phyloP scores from a whole-genome alignment of 106 monocot species.

The Acorus calamus region DNA sequence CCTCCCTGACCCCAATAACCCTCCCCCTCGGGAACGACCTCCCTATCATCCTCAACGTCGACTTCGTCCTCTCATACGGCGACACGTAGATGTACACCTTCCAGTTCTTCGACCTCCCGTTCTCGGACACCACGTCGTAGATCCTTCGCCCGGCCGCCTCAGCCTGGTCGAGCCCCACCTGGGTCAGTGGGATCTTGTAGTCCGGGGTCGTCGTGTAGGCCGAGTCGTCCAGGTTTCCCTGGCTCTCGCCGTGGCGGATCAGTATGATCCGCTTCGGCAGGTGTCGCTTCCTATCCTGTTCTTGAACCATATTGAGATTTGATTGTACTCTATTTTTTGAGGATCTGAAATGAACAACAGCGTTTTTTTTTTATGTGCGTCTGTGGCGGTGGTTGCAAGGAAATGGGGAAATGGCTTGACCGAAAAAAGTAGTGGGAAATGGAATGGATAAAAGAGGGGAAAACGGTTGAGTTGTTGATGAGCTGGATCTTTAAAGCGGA shows the following conservation, averaged over 20 bases:
- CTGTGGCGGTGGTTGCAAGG: no score
- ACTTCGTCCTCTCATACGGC: slow-evolving; percentile 59
- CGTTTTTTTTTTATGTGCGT: no score
- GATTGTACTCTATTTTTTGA: no score
- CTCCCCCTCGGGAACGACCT: slow-evolving; percentile 36
- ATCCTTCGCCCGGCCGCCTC: slow-evolving; percentile 41
- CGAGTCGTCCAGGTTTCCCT: slow-evolving; percentile 72
- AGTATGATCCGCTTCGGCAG: slow-evolving; percentile 81
- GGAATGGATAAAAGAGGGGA: no score
- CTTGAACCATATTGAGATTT: no score
- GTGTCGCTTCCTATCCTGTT: no score
- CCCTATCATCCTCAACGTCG: slow-evolving; percentile 78
- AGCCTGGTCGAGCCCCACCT: slow-evolving; percentile 54
- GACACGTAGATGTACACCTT: slow-evolving; percentile 86
- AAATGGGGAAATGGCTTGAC: no score
- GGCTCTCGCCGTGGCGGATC: slow-evolving; percentile 86
- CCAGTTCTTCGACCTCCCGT: slow-evolving; percentile 20
- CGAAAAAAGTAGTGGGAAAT: no score
- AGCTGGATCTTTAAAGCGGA: no score
- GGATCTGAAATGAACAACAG: no score
- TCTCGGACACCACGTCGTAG: slow-evolving; percentile 18
- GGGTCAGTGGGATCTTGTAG: slow-evolving; percentile 67
- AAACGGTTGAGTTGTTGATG: no score
- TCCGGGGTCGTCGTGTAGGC: slow-evolving; percentile 89
- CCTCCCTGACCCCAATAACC: slow-evolving; percentile 75